Base-by-base conservation (phyloP, 306 rosid species). In the Prunus salicina region DNA sequence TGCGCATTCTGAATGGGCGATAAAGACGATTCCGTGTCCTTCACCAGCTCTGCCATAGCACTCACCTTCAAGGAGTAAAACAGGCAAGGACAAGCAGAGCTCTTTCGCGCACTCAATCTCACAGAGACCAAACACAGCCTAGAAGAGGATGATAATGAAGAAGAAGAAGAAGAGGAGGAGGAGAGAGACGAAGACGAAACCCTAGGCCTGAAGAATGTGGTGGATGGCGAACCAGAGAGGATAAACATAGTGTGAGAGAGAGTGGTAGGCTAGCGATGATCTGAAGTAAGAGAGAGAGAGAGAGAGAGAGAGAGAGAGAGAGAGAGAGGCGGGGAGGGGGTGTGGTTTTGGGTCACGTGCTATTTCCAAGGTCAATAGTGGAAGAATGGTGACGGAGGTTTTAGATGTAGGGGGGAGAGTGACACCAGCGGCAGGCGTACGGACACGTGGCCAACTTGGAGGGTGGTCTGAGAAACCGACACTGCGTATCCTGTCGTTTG, bases 21-120 rank as follows among this genome's bases (percentile, higher is more conserved):
- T 5, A 65, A 16, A 20, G 84, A 22, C 27, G 78, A 75, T 32
- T 78, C 87, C 69, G 76, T 72, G 69, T 77, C 91, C 72, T 72
- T 79, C 1, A 85, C 72, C 28, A 76, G 74, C 82, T 80, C 88
- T 71, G 87, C 84, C 91, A 80, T 85, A 51, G 88, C 84, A 63
- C 73, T 76, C 14, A 47, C 61, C 41, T 75, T 69, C 46, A 76
- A 68, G 32, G 58, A 82, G 22, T 75, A 83, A 72, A 72, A 27
- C 58, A 78, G 73, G 73, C 80, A 82, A 3, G 88, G 82, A 79
- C 56, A 77, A 12, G 69, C 24, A 2, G 50, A 72, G 28, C 71
- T 82, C 75, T 57, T 61, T 22, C 75, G 73, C 11, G 61, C 13
- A 45, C 75, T 6, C 20, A 66, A 79, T 71, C 77, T 83, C 68